Base-by-base conservation (phyloP, 2,329 filamentous ascomycete species). In the Aspergillus sp. region DNA sequence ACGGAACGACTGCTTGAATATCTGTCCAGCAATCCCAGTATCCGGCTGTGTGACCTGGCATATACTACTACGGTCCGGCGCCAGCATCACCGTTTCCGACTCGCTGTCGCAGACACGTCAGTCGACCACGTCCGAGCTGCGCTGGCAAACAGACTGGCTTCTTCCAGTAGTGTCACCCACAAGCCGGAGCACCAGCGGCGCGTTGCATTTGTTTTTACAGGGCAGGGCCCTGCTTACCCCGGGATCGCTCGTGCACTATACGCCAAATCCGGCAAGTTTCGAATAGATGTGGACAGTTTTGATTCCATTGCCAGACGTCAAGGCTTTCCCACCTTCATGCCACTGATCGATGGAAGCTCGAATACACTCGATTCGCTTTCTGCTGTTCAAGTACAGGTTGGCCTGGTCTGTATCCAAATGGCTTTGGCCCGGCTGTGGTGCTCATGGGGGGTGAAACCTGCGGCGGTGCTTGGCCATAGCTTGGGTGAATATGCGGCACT, bases 61-160 rank as follows among this genome's bases (percentile, higher is more conserved):
- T 90, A 89, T 72, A 87, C 85, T 1, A 84, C 83, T 0, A 88
- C 85, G 8, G 88, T 87, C 14, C 72, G 79, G 8, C 73, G 77
- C 1, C 62, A 66, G 6, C 77, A 80, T 55, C 62, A 66, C 43
- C 27, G 40, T 15, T 48, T 57, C 11, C 56, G 65, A 0, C 21
- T 53, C 6, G 49, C 44, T 1, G 31, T 52, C 2, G 27, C 44
- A 3, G 57, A 19, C 2, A 23, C 48, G 3, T 37, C 15, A 7
- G 51, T 53, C 4, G 46, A 17, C 0, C n/a, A 37, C 3, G n/a
- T 49, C n/a, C 17, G 19, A 8, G 6, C 6, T 4, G 14, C 24
- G 5, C 19, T 44, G 41, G 17, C 23, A 44, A 14, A 24, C 8
- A 9, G 58, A 5, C 24, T 11, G 31, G 11, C 11, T 3, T 33